Base-by-base conservation (phyloP, 352 stramenopile species). In the Pseudoperonospora humuli region DNA sequence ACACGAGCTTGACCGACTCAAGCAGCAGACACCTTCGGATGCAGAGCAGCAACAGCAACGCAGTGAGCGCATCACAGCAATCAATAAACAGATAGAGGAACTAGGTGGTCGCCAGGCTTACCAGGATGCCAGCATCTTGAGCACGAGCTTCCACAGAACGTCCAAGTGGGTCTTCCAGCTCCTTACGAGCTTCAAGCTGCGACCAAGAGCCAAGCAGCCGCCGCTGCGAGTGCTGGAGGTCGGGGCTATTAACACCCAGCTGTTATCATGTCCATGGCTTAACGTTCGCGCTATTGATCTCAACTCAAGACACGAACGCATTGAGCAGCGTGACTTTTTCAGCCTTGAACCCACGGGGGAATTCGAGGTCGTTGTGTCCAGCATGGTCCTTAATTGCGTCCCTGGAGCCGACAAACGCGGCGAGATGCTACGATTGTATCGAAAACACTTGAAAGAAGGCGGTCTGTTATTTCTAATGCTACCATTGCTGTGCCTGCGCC, bases 341-440 rank as follows among this genome's bases (percentile, higher is more conserved):
- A 77, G 70, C 13, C 64, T 96, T 11, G 39, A 63, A 36, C 68
- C 86, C 1, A 34, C 44, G 1, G 66, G 68, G 7, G 69, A 77
- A 37, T 97, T 93, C 59, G 81, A 96, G 39, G 82, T 96, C 2
- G 54, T 97, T 29, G 91, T 97, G 14, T 97, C 92, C 43, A 96
- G 87, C 13, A 97, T 98, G 77, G 73, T 97, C 15, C 75, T 98
- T 27, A 98, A 98, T 57, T 98, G 90, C 55, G 85, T 98, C n/a
- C 93, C 93, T 7, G 95, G 85, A 39, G 57, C 91, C 1, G 54
- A 69, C 8, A 79, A 84, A 45, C 76, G 93, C 14, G 90, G 77
- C 27, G 50, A 70, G 27, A 91, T 91, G 78, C 61, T 91, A 28
- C 53, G 76, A 27, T 46, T 85, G 8, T 84, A 72, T 45, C 68